Conservation (phyloP, 768 basidiomycete genomes). For the Podaxis sp. region DNA sequence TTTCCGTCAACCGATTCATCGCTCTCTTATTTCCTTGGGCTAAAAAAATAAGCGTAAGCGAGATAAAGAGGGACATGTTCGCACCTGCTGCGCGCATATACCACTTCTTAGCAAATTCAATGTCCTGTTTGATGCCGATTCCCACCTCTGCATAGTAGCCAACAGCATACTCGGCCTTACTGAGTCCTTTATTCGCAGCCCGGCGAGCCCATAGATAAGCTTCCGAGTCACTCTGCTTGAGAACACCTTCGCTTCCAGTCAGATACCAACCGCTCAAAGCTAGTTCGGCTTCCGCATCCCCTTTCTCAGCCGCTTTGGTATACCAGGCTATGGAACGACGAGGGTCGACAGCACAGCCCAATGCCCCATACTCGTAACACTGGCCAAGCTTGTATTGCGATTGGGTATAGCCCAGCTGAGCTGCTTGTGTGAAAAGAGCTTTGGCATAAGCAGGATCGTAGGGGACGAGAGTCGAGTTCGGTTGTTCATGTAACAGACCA, state of each 20-base stretch:
- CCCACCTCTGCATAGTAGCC: slow-evolving; percentile 98
- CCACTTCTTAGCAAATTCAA: slow-evolving; percentile 96
- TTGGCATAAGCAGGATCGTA: slow-evolving; percentile 82
- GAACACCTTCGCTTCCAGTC: slow-evolving; percentile 89
- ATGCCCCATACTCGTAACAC: slow-evolving; percentile 88
- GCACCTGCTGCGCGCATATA: slow-evolving; percentile 98
- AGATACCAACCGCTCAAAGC: slow-evolving; percentile 98
- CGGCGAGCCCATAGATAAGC: slow-evolving; percentile 98
- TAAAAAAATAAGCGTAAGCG: slow-evolving; percentile 24
- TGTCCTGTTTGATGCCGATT: slow-evolving; percentile 94
- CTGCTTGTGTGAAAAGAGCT: slow-evolving; percentile 85
- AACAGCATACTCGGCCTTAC: slow-evolving; percentile 98
- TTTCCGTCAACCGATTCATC: slow-evolving; percentile 92
- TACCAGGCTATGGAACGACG: slow-evolving; percentile 97
- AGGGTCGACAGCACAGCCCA: slow-evolving; percentile 91
- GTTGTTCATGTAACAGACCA: slow-evolving; percentile 78
- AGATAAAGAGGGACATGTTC: slow-evolving; percentile 21
- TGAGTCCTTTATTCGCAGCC: slow-evolving; percentile 93
- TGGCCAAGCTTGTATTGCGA: slow-evolving; percentile 95
- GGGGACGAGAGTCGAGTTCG: slow-evolving; percentile 61
- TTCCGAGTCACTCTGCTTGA: slow-evolving; percentile 97
- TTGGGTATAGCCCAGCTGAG: slow-evolving; percentile 88
- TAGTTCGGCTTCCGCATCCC: slow-evolving; percentile 90
- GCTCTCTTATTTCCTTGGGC: slow-evolving; percentile 98
- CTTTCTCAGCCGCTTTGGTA: slow-evolving; percentile 96